Conservation (phyloP, 2,329 filamentous ascomycete genomes). For the Allantophomopsis cytisporea region DNA sequence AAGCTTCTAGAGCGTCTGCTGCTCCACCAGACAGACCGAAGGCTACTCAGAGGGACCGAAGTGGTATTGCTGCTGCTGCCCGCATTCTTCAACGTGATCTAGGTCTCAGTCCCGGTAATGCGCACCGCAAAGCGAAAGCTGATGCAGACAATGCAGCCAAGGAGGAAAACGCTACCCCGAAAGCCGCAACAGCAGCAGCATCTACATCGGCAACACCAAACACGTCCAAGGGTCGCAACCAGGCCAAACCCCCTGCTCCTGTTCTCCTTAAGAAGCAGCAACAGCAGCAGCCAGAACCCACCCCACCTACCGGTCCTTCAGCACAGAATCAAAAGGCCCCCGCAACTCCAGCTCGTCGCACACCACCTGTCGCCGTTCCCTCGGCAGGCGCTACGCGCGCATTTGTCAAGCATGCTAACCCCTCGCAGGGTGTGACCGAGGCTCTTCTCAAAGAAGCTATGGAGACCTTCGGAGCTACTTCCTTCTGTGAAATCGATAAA, state of each 20-base stretch:
- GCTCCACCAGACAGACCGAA: slow-evolving; percentile 40
- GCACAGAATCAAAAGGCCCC: slow-evolving; percentile 17
- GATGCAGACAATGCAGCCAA: slow-evolving; percentile 24
- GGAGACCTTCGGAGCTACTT: slow-evolving; percentile 58
- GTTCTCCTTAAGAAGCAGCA: slow-evolving; percentile 23
- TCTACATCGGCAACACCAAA: slow-evolving; percentile 1
- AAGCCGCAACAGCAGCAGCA: slow-evolving; percentile 6
- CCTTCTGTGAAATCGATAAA: slow-evolving; percentile 81
- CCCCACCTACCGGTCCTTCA: slow-evolving; percentile 10
- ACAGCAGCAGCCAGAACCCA: slow-evolving; percentile 6
- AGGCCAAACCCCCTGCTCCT: slow-evolving; percentile 14
- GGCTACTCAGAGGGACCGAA: slow-evolving; percentile 22
- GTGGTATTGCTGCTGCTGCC: slow-evolving; percentile 45
- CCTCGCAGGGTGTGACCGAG: slow-evolving; percentile 86
- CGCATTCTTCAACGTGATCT: slow-evolving; percentile 53
- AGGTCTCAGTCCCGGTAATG: slow-evolving; percentile 47
- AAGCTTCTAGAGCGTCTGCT: slow-evolving; percentile 33
- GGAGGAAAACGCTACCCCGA: slow-evolving; percentile 2
- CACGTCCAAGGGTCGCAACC: not conserved
- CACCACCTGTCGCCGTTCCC: slow-evolving; percentile 12
- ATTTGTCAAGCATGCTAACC: slow-evolving; percentile 73
- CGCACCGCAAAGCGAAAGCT: slow-evolving; percentile 44
- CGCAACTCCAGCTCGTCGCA: slow-evolving; percentile 15
- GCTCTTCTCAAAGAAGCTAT: slow-evolving; percentile 63
- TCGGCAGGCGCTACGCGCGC: slow-evolving; percentile 45